Evolutionary conservation across 768 basidiomycete genomes (phyloP), one percentile per base, ranked within the genome.

Genomic region (Pisolithus sp.): DNA sequence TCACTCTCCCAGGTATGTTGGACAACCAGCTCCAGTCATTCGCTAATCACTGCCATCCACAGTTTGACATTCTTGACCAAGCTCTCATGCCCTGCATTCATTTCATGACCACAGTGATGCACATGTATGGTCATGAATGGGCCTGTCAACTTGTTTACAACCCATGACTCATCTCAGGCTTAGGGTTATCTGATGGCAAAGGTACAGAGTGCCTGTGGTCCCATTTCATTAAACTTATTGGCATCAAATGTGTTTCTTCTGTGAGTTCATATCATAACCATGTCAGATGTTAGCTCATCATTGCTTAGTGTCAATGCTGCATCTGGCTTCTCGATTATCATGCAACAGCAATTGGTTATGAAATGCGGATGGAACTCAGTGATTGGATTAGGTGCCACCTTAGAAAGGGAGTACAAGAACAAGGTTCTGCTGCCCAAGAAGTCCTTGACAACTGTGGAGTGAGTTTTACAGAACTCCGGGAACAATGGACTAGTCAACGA

Each of bases 91-190:
- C 64, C 2, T 57, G 68, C 0, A 7, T 74, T 5, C 17, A 36
- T 0, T 71, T 70, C 39, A 64, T 62, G 0, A 70, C 69, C 0
- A 67, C 65, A 7, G 71, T 66, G 0, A 68, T 75, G 66, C 73
- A 76, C 52, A 68, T 69, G 0, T 73, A 71, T 48, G 67, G 65
- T 13, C 72, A 73, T 48, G 62, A 70, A 42, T 73, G 68, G 71
- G 53, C 65, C 60, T 53, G 55, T 28, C 55, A 56, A 28, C 46
- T 56, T 1, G 20, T 47, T 2, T 56, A 42, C 38, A 54, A 54
- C 28, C 53, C 53, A 5, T 18, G 21, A 7, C 23, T 57, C 10
- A 9, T 17, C 1, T 5, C 31, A 5, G 50, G 56, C 1, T 31
- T 54, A 13, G 50, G 56, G 3, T 28, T 57, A 3, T 47, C 53